These are phyloP conservation scores for Malus hybrid DNA, from an alignment of 331 rosid species.

Conservation along the genomic window DNA sequence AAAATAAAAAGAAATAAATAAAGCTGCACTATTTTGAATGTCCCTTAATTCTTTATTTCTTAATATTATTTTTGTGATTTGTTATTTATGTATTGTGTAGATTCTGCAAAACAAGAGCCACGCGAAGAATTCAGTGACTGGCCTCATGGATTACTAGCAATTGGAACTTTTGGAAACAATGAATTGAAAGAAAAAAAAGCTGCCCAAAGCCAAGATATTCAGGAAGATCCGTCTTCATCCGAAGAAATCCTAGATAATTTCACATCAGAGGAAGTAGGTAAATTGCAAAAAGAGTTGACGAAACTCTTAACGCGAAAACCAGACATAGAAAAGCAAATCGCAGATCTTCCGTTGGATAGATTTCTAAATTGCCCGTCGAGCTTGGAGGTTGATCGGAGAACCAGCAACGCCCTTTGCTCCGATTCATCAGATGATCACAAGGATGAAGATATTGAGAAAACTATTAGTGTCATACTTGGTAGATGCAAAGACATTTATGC, in stretches of 20 bases:
- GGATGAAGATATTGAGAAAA: conserved; percentile 82
- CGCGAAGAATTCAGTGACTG: conserved; percentile 91
- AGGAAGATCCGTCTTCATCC: conserved; percentile 52
- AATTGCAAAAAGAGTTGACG: conserved; percentile 69
- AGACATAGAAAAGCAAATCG: conserved; percentile 53
- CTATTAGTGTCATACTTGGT: conserved; percentile 75
- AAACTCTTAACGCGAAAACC: conserved; percentile 65
- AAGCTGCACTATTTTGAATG: not conserved
- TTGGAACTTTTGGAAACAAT: conserved; percentile 89
- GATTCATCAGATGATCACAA: conserved; percentile 31
- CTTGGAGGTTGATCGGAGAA: conserved; percentile 86
- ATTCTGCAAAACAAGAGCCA: conserved; percentile 62
- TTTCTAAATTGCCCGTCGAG: conserved; percentile 96
- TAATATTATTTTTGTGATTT: not conserved
- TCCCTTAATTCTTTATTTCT: not conserved
- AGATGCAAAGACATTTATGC: conserved; percentile 78
- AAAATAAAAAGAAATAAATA: not conserved
- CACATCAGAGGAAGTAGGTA: conserved; percentile 91
- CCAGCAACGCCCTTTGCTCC: conserved; percentile 51
- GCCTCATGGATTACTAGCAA: conserved; percentile 87
- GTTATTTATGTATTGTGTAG: conserved; percentile 19
- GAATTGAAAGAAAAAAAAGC: conserved; percentile 35
- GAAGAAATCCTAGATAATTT: conserved; percentile 57
- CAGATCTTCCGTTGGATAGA: conserved; percentile 88
- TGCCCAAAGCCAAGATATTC: conserved; percentile 21